Base-by-base conservation (phyloP, 805 yeast species). In the Candida fluviatilis region DNA sequence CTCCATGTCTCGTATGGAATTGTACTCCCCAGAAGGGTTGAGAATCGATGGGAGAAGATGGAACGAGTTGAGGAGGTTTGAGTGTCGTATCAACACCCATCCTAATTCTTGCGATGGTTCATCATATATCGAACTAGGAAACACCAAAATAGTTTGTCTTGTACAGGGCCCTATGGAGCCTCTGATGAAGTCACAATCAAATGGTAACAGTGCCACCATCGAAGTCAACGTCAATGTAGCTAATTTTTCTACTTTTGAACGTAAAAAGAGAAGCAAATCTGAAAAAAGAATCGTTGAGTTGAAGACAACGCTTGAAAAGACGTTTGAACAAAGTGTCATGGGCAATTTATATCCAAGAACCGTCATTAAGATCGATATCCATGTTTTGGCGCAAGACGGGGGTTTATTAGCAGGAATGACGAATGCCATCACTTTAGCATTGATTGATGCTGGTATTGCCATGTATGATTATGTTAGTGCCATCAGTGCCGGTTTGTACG, bases 101-200 rank as follows among this genome's bases (percentile, higher is more conserved):
- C 88, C 96, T 4, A 78, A 74, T 49, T 76, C 90, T 1, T 75
- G 93, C 2, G 97, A 91, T 61, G 99, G 98, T 5, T 90, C 97
- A 1, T 80, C 97, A 2, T 84, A 82, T 49, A 80, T 93, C 15
- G 93, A 90, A 58, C 95, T 84, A 62, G 99, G 99, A 21, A 86
- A 87, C 47, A 80, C 96, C 32, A 87, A 88, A 57, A 84, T 89
- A 16, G 75, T 89, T 19, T 87, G 96, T 48, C 72, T 82, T 49
- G 88, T 91, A 2, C 76, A 77, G 42, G 99, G 99, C 0, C 99
- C 99, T 2, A 79, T 76, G 66, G 98, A 91, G 54, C 95, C 96
- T 1, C 62, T 69, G 5, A 46, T 64, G 27, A 68, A 80, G 35
- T 66, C 82, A 10, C 78, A 78, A 50, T 45, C 69, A 16, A 71